These are phyloP conservation scores for Mesotaenium endlicherianum DNA, from an alignment of 139 green algal genomes.

Conservation along the genomic window DNA sequence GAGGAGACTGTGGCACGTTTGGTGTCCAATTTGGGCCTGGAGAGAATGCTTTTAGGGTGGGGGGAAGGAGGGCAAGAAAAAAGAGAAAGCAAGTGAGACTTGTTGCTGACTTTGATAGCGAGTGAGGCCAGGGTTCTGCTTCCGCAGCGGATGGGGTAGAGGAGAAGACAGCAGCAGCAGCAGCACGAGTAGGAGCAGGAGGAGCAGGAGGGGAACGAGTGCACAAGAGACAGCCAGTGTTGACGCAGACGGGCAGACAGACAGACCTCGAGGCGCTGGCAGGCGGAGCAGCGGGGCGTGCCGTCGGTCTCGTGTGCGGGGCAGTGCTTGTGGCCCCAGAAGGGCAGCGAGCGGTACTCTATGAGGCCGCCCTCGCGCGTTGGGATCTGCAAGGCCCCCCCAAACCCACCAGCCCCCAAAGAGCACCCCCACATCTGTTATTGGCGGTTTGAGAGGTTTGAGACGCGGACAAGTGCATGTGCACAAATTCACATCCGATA, in stretches of 20 bases:
- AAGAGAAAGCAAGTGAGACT: no score
- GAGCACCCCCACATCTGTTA: not conserved
- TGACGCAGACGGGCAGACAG: not conserved
- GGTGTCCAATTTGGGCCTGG: no score
- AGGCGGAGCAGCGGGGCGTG: constrained; percentile 66
- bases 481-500: not conserved
- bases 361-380: constrained; percentile 52
- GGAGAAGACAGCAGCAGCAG: no score
- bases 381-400: constrained; percentile 3
- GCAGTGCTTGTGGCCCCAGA: constrained; percentile 68
- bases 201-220: not conserved
- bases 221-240: not conserved
- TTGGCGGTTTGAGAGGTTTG: not conserved
- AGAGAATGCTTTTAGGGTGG: no score
- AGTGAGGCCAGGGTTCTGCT: no score
- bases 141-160: no score
- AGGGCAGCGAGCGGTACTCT: constrained; percentile 60
- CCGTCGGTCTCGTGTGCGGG: constrained; percentile 58
- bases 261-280: constrained; percentile 29
- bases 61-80: no score
- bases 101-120: no score
- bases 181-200: no score
- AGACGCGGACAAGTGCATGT: not conserved
- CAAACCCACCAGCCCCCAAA: not conserved
- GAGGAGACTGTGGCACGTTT: no score